Percentiles rank a stretch among this genome's conserved stretches.
These are phyloP conservation scores for Penicillium sp. DNA, from an alignment of 2,329 filamentous ascomycete species.

Conservation along the genomic window DNA sequence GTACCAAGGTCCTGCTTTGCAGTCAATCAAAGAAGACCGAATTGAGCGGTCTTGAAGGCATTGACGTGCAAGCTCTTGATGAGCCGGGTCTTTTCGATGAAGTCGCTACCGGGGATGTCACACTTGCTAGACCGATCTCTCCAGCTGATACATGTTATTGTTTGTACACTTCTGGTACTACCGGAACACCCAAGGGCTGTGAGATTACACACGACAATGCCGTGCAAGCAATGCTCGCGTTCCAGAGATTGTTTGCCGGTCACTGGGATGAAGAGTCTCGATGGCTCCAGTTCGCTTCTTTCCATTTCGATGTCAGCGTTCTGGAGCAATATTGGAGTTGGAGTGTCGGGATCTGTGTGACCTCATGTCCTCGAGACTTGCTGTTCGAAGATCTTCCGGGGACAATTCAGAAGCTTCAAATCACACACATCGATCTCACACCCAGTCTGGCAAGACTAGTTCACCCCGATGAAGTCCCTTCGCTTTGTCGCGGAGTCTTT, in stretches of 20 bases:
- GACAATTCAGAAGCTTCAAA: constrained; percentile 69
- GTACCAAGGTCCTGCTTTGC: constrained; percentile 64
- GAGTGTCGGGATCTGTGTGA: constrained; percentile 83
- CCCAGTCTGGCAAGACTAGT: constrained; percentile 80
- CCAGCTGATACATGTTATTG: constrained; percentile 72
- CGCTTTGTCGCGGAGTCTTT: constrained; percentile 78
- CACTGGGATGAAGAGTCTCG: constrained; percentile 74
- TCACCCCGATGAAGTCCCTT: constrained; percentile 77
- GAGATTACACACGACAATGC: constrained; percentile 86
- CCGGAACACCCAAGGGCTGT: constrained; percentile 83
- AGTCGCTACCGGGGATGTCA: constrained; percentile 37
- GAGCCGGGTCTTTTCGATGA: constrained; percentile 36
- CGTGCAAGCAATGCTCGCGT: constrained; percentile 85
- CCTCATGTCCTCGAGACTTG: constrained; percentile 78
- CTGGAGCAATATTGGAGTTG: constrained; percentile 95
- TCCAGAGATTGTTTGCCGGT: constrained; percentile 72
- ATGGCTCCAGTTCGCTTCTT: constrained; percentile 91
- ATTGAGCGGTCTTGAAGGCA: constrained; percentile 35
- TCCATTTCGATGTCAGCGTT: constrained; percentile 93
- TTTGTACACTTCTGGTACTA: constrained; percentile 85
- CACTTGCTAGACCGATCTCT: constrained; percentile 35
- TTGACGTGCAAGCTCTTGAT: constrained; percentile 52
- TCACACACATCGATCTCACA: constrained; percentile 90
- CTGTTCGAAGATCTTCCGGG: constrained; percentile 80
- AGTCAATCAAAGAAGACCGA: constrained; percentile 48